Evolutionary conservation across 139 green algal species (phyloP), one percentile per base, ranked within the genome.

Genomic region (Pleodorina starrii): DNA sequence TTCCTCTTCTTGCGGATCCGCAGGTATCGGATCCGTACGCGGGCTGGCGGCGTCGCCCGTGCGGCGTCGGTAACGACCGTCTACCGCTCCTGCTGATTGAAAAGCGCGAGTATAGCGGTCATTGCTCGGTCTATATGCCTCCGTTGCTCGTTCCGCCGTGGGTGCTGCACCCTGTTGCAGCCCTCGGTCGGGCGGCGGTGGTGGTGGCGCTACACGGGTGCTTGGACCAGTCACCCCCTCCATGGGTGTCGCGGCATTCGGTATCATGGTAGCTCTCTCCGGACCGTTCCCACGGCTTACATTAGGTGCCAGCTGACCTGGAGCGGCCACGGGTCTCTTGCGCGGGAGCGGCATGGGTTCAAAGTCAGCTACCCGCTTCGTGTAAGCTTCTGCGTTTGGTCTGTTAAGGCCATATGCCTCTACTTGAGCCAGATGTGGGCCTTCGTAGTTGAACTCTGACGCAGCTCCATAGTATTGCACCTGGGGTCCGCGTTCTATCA

Each of bases 281-380:
- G n/a, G n/a, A n/a, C n/a, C n/a, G n/a, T n/a, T n/a, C n/a, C n/a
- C n/a, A n/a, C n/a, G n/a, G n/a, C n/a, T n/a, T n/a, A n/a, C n/a
- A n/a, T n/a, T n/a, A 2, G 29, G 46, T 3, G n/a, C 46, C 19
- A 2, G 29, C 27, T 63, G 46, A 14, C 46, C 29, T 11, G 7
- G 46, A 4, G 75, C 21, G 21, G 42, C 72, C 21, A 23, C 5
- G 2, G 21, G 17, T 3, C 75, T 44, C 75, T 83, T 83, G 44
- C 46, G 46, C 1, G 76, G 76, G 5, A 71, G 35, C 2, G 48
- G 32, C n/a, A 69, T 84, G 19, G 76, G 35, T 5, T 84, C 76
- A 11, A 84, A 84, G 23, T 84, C 76, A 0, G 48, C 50, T 5
- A 71, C 76, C 7, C 76, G 76, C 35, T 84, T 84, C 0, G 48